These are phyloP conservation scores for Populus euphratica DNA, from an alignment of 345 rosid species.

Conservation along the genomic window DNA sequence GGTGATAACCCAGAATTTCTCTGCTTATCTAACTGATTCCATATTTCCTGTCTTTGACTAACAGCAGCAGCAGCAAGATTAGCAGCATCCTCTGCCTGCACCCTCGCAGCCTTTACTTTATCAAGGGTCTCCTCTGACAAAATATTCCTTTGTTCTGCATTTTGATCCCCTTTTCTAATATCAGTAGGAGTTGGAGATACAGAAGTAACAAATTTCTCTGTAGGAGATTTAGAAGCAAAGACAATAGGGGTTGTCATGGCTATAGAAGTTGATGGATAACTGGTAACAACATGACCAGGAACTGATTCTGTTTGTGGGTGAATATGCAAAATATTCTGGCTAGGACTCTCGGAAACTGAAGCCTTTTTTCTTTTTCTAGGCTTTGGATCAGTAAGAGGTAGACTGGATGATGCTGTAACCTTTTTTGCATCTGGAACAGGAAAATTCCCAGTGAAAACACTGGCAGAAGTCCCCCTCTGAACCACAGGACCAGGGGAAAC, in stretches of 20 bases:
- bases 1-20: conserved; percentile 47
- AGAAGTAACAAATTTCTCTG: conserved; percentile 42
- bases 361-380: conserved; percentile 77
- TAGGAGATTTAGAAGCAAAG: conserved; percentile 34
- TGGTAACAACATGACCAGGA: conserved; percentile 38
- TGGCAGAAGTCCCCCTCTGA: conserved; percentile 40
- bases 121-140: conserved; percentile 60
- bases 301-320: conserved; percentile 39
- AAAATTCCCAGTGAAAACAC: conserved; percentile 40
- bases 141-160: conserved; percentile 35
- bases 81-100: conserved; percentile 84
- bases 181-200: conserved; percentile 37
- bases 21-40: conserved; percentile 69
- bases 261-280: conserved; percentile 36
- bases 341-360: conserved; percentile 43
- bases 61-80: conserved; percentile 73
- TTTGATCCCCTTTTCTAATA: conserved; percentile 33
- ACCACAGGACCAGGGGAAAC: conserved; percentile 30
- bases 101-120: conserved; percentile 64
- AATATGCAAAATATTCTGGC: conserved; percentile 41
- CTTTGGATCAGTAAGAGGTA: conserved; percentile 51
- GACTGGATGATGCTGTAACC: conserved; percentile 42
- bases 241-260: conserved; percentile 37
- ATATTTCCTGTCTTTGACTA: conserved; percentile 58
- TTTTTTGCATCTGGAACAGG: conserved; percentile 43